These are phyloP conservation scores for Fomitopsis palustris DNA, from an alignment of 1,284 basidiomycete genomes.

Conservation along the genomic window DNA sequence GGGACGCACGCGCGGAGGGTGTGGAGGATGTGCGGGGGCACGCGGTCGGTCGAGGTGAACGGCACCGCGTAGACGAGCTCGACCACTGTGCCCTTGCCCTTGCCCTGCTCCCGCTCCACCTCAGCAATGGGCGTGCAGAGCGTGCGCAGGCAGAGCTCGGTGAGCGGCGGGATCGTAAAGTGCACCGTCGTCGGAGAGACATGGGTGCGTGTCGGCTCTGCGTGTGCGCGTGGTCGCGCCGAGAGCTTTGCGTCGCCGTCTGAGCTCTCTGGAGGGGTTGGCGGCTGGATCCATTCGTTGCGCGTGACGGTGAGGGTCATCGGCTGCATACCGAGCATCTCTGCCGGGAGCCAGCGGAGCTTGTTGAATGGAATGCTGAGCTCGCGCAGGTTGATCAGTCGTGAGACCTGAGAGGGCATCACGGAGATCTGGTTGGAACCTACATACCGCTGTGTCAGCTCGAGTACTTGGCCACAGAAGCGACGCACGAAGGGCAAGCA, in stretches of 20 bases:
- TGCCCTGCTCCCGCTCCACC: neutral
- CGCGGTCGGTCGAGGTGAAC: conserved; percentile 10
- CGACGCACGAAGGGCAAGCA: conserved; percentile 53
- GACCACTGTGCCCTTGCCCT: conserved; percentile 28
- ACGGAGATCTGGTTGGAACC: conserved; percentile 53
- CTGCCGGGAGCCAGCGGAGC: conserved; percentile 59
- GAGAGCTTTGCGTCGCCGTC: neutral
- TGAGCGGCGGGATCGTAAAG: conserved; percentile 39
- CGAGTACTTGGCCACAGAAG: neutral
- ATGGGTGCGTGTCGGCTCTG: conserved; percentile 3
- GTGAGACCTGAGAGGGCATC: conserved; percentile 64
- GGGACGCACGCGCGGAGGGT: conserved; percentile 25
- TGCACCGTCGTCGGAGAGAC: conserved; percentile 21
- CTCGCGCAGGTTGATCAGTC: conserved; percentile 49
- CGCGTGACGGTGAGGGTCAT: conserved; percentile 43
- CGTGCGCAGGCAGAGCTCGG: conserved; percentile 47
- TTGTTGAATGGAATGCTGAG: conserved; percentile 63
- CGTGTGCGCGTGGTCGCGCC: neutral
- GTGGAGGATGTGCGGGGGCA: conserved; percentile 13
- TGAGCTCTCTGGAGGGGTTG: conserved; percentile 9
- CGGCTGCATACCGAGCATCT: conserved; percentile 55
- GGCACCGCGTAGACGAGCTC: conserved; percentile 19
- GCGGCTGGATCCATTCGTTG: conserved; percentile 52
- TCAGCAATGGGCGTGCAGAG: conserved; percentile 34
- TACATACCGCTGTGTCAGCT: conserved; percentile 19